phyloP scores from a whole-genome alignment of 345 rosid species.

The Bruguiera sexangula region DNA sequence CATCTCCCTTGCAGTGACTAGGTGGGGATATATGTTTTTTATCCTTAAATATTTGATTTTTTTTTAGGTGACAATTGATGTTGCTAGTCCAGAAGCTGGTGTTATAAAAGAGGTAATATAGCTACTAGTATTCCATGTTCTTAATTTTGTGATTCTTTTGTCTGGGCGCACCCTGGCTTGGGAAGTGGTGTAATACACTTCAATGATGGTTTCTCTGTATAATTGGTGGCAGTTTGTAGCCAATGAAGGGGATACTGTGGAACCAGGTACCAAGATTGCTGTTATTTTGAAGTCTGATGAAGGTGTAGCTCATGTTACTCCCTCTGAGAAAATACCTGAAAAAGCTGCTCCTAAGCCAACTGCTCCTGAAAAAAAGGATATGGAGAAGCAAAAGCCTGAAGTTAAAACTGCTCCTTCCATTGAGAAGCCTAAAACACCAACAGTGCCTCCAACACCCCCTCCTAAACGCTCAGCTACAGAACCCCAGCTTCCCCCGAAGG shows the following conservation, averaged over 20 bases:
- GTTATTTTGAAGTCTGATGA: constrained; percentile 82
- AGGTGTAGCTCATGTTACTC: constrained; percentile 72
- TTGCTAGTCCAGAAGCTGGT: constrained; percentile 83
- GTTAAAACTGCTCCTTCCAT: constrained; percentile 25
- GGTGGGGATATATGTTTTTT: background rate
- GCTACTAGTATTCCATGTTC: background rate
- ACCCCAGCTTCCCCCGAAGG: constrained; percentile 98
- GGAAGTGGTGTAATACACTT: background rate
- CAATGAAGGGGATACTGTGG: constrained; percentile 97
- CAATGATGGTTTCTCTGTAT: background rate
- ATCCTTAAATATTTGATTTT: background rate
- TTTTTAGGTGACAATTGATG: constrained; percentile 74
- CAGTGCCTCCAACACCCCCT: constrained; percentile 47
- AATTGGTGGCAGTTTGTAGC: constrained; percentile 59
- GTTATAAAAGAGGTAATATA: constrained; percentile 62
- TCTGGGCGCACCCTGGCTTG: too few species aligned
- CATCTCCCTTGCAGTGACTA: background rate
- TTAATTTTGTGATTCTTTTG: background rate
- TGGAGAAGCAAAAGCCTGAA: constrained; percentile 45
- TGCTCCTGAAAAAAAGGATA: constrained; percentile 31
- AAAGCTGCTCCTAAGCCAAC: constrained; percentile 53
- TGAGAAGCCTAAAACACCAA: constrained; percentile 48
- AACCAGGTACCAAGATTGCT: constrained; percentile 84
- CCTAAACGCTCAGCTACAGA: constrained; percentile 66
- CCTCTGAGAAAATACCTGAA: constrained; percentile 55